Conservation (phyloP, 177 flowering plant species). For the Vitis hybrid region DNA sequence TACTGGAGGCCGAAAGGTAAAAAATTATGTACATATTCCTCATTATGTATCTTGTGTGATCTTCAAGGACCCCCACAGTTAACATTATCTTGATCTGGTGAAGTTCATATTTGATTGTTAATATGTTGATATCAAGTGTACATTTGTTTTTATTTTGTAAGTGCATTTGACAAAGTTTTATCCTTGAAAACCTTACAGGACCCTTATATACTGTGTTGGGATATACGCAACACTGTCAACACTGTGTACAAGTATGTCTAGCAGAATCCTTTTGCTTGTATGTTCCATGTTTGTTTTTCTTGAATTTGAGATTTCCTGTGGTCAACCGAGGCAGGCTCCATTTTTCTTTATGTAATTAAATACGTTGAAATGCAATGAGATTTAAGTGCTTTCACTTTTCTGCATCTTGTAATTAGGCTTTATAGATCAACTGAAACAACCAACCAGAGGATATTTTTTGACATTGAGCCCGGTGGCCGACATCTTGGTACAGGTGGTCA, state of each 20-base stretch:
- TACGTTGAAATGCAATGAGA: neutral
- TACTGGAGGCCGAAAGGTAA: constrained; percentile 92
- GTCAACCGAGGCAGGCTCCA: neutral
- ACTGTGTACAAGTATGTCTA: constrained; percentile 81
- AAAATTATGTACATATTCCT: neutral
- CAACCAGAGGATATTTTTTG: constrained; percentile 85
- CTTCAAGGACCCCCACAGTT: too few relatives aligned
- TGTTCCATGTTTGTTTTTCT: neutral
- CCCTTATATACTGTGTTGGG: constrained; percentile 96
- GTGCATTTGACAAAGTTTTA: neutral
- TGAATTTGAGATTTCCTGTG: neutral
- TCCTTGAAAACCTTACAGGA: constrained; percentile 50
- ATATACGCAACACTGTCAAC: constrained; percentile 75
- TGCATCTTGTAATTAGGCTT: constrained; percentile 43
- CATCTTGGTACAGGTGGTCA: constrained; percentile 97
- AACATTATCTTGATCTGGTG: too few relatives aligned
- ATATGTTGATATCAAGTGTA: neutral
- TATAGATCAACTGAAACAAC: constrained; percentile 83
- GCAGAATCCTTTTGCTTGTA: too few relatives aligned
- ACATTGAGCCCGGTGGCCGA: constrained; percentile 81
- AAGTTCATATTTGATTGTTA: neutral
- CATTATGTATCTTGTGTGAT: neutral
- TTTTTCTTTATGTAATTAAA: neutral
- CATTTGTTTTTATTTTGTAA: neutral
- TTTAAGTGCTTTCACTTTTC: constrained; percentile 7